Base-by-base conservation (phyloP, 1,284 basidiomycete species). In the Crocinoboletus sp. region DNA sequence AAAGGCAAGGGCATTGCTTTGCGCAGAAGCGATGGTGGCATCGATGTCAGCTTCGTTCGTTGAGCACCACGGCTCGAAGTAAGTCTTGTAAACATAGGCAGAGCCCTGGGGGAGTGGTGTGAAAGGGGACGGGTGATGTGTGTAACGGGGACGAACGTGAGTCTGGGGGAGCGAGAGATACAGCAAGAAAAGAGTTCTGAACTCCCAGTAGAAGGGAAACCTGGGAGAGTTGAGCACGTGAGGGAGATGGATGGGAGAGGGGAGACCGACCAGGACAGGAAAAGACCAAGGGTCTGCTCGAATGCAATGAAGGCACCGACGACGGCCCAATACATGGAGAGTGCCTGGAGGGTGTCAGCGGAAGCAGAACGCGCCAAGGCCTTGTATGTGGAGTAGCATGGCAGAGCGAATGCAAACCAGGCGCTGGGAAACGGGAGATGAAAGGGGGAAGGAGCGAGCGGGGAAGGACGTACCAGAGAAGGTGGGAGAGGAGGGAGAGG, bases 141-240 rank as follows among this genome's bases (percentile, higher is more conserved):
- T 1, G 17, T 5, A 11, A 28, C 17, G 10, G 6, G 16, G 33
- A 66, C 71, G 50, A 46, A 84, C 86, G 73, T 86, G 77, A 3
- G 78, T 82, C 66, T 87, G 82, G 11, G 86, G 84, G 5, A 89
- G 72, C 3, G 85, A 72, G 32, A 90, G 66, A 68, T 83, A 90
- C 20, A 90, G 70, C 22, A 91, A 68, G 60, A 89, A 77, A 10
- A 79, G 24, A 7, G 82, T 83, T 57, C 89, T 84, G 53, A 78
- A 46, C 56, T 89, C 77, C 72, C 80, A 85, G 63, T 90, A 91
- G 63, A 90, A 86, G 3, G 89, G 87, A 36, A 90, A 63, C 84
- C 88, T 89, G 49, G 8, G 51, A 40, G 19, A 37, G 29, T 55
- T 41, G 59, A 49, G 44, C 48, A 24, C 6, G 17, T 5, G 24